These are phyloP conservation scores for Geosmithia flava DNA, from an alignment of 2,329 filamentous ascomycete species.

Conservation along the genomic window DNA sequence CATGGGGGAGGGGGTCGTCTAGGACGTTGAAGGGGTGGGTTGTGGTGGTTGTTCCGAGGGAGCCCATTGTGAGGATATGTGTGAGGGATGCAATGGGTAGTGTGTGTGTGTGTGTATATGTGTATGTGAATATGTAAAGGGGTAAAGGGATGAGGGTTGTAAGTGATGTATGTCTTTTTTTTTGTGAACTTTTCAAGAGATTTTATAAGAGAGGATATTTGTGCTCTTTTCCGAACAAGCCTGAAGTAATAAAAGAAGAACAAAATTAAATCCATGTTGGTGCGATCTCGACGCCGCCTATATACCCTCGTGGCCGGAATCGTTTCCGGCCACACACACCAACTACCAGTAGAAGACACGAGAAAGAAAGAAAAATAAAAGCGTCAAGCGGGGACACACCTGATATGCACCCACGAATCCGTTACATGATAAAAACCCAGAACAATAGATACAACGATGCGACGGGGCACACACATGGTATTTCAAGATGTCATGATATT, in stretches of 20 bases:
- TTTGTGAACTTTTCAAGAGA: background rate
- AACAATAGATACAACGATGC: background rate
- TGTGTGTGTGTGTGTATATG: background rate
- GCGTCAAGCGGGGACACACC: background rate
- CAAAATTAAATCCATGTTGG: constrained; percentile 3
- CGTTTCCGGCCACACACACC: constrained; percentile 27
- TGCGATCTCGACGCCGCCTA: constrained; percentile 22
- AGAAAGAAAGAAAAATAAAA: background rate
- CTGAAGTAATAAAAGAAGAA: background rate
- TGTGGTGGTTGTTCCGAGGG: constrained; percentile 12
- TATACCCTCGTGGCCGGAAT: constrained; percentile 36
- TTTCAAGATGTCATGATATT: too few relatives aligned
- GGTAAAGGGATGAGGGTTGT: constrained; percentile 5
- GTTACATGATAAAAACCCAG: background rate
- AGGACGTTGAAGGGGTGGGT: constrained; percentile 39
- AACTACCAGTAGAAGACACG: constrained; percentile 1
- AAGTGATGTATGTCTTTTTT: background rate
- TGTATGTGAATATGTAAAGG: background rate
- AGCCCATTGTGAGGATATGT: constrained; percentile 24
- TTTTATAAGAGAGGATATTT: too few relatives aligned
- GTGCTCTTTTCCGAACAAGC: too few relatives aligned
- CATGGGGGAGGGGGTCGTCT: constrained; percentile 42
- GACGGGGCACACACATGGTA: background rate
- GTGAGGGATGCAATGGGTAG: too few relatives aligned
- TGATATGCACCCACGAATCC: background rate